phyloP scores from a whole-genome alignment of 768 basidiomycete species.

The Mycena capillaripes region DNA sequence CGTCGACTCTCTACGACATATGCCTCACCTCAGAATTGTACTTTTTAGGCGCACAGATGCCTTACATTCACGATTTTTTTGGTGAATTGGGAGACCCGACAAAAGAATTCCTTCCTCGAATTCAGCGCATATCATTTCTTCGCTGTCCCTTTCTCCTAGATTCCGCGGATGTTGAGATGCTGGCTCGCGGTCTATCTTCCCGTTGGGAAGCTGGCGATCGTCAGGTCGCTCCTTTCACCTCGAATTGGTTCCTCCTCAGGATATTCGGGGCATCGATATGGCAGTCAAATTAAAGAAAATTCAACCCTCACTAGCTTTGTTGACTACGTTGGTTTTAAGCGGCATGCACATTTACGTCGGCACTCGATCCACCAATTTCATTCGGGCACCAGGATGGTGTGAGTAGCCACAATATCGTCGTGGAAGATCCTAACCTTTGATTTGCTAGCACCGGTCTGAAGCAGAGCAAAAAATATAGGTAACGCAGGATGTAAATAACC shows the following conservation, averaged over 20 bases:
- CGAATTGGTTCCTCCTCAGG: neutral
- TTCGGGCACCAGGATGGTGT: too few relatives aligned
- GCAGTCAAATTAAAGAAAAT: neutral
- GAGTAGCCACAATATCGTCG: too few relatives aligned
- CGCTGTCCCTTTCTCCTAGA: neutral
- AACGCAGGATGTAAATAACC: too few relatives aligned
- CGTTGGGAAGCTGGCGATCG: neutral
- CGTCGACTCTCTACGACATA: neutral
- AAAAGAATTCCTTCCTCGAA: neutral
- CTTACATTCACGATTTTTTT: neutral
- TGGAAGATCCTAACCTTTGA: too few relatives aligned
- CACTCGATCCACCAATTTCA: neutral
- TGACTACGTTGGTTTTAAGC: neutral
- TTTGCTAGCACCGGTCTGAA: too few relatives aligned
- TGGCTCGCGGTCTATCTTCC: neutral
- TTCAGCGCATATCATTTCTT: neutral
- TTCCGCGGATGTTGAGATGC: neutral
- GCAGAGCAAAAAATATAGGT: too few relatives aligned
- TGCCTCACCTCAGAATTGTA: neutral
- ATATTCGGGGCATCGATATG: neutral
- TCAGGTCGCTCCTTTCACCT: neutral
- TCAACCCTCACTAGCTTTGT: neutral
- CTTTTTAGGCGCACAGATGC: neutral
- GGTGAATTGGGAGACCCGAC: neutral
- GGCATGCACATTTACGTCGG: neutral